Percentiles rank a stretch among this genome's conserved stretches.
Conservation (phyloP, 1,284 basidiomycete species). For the Baeospora myosura region DNA sequence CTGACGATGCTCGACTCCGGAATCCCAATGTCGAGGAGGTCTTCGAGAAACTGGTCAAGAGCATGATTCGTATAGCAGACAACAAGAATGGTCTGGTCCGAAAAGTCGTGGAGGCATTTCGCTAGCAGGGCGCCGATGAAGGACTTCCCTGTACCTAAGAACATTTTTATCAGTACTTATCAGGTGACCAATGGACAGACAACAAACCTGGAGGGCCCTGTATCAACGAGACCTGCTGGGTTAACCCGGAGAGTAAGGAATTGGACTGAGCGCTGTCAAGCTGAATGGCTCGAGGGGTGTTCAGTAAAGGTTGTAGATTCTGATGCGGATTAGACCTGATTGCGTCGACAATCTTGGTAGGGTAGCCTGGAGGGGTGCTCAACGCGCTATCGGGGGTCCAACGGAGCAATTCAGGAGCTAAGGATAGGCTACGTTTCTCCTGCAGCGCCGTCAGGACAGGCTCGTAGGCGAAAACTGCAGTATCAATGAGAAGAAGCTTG, state of each 20-base stretch:
- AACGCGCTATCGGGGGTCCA: slow-evolving; percentile 33
- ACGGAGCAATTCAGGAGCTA: slow-evolving; percentile 42
- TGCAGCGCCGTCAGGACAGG: slow-evolving; percentile 50
- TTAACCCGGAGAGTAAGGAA: slow-evolving; percentile 45
- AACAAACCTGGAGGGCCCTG: slow-evolving; percentile 59
- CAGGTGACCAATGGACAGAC: neutral
- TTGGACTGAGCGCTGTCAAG: slow-evolving; percentile 45
- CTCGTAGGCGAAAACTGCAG: slow-evolving; percentile 54
- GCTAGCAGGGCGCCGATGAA: slow-evolving; percentile 59
- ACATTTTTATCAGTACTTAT: slow-evolving; percentile 3
- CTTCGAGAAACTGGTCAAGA: slow-evolving; percentile 55
- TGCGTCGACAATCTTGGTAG: slow-evolving; percentile 23
- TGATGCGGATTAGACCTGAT: slow-evolving; percentile 26
- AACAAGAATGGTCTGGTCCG: slow-evolving; percentile 43
- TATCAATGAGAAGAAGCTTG: slow-evolving; percentile 49
- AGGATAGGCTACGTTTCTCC: slow-evolving; percentile 31
- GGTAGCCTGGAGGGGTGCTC: slow-evolving; percentile 8
- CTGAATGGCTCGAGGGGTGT: slow-evolving; percentile 28
- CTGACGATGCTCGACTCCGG: slow-evolving; percentile 38
- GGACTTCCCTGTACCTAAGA: slow-evolving; percentile 57
- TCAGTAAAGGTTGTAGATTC: slow-evolving; percentile 36
- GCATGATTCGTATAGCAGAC: slow-evolving; percentile 67
- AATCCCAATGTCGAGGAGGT: slow-evolving; percentile 52
- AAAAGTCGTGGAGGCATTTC: slow-evolving; percentile 44
- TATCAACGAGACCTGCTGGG: slow-evolving; percentile 48